phyloP scores from a whole-genome alignment of 1,284 basidiomycete genomes.

The Psilocybe mexicana region DNA sequence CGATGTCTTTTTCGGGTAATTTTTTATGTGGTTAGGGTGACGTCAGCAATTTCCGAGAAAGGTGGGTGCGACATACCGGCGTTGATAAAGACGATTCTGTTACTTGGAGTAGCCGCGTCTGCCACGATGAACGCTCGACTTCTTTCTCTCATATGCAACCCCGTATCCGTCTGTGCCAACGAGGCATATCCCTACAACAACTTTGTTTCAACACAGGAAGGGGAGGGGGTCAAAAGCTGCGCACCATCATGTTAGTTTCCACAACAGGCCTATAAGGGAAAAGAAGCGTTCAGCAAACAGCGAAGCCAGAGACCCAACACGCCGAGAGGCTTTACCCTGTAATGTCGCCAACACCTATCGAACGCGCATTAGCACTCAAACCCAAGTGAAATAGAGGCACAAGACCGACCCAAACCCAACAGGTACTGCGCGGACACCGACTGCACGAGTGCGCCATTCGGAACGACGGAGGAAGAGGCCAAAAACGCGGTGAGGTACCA shows the following conservation, averaged over 20 bases:
- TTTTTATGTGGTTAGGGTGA: background rate
- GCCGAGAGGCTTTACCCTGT: conserved; percentile 55
- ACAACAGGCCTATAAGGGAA: conserved; percentile 57
- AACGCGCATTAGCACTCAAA: conserved; percentile 1
- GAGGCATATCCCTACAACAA: conserved; percentile 67
- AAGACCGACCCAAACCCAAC: conserved; percentile 53
- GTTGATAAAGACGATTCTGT: conserved; percentile 76
- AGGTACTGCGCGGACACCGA: conserved; percentile 47
- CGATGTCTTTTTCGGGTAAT: conserved; percentile 52
- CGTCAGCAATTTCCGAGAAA: background rate
- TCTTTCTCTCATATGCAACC: conserved; percentile 79
- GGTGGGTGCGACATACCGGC: conserved; percentile 45
- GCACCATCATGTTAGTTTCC: conserved; percentile 77
- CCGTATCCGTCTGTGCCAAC: conserved; percentile 69
- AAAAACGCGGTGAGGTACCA: conserved; percentile 45
- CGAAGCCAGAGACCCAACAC: background rate
- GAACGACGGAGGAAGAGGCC: conserved; percentile 34
- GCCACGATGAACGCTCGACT: conserved; percentile 79
- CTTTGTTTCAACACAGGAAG: background rate
- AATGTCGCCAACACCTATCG: conserved; percentile 70
- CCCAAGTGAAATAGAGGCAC: background rate
- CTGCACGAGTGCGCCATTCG: conserved; percentile 27
- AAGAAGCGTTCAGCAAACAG: conserved; percentile 1
- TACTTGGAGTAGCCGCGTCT: conserved; percentile 51
- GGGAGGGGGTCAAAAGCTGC: conserved; percentile 1